A percentile compares a stretch with the other conserved stretches of the same genome.
Evolutionary conservation across 495 filamentous ascomycete genomes (phyloP).

Genomic region (Parathielavia hyrcaniae): DNA sequence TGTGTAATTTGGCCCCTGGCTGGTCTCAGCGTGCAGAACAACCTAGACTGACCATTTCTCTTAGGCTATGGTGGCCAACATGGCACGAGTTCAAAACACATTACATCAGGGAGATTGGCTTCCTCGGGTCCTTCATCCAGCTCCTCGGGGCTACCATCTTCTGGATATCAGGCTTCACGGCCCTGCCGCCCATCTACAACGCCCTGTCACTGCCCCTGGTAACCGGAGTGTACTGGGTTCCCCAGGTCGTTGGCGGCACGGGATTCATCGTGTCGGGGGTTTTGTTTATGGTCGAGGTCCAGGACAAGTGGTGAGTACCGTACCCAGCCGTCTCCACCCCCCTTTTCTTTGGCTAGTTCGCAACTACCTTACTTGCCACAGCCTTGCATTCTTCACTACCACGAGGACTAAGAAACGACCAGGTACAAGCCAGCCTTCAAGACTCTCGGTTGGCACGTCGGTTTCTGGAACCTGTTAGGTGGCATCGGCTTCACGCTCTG

Average conservation of each 20-base stretch:
- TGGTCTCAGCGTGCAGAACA: no score
- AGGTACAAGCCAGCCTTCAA: slow-evolving; percentile 49
- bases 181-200: slow-evolving; percentile 52
- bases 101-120: slow-evolving; percentile 63
- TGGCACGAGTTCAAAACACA: slow-evolving; percentile 52
- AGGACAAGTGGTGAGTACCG: slow-evolving; percentile 48
- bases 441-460: slow-evolving; percentile 52
- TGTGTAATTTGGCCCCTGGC: background rate
- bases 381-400: background rate
- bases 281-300: slow-evolving; percentile 66
- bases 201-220: slow-evolving; percentile 29
- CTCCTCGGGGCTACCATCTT: slow-evolving; percentile 59
- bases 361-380: background rate
- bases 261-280: slow-evolving; percentile 56
- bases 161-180: slow-evolving; percentile 63
- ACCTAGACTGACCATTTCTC: slow-evolving; percentile 21
- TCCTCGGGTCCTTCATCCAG: slow-evolving; percentile 57
- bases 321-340: background rate
- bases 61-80: slow-evolving; percentile 59
- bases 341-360: background rate
- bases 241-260: slow-evolving; percentile 59
- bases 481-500: slow-evolving; percentile 60
- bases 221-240: slow-evolving; percentile 60
- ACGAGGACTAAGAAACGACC: background rate
- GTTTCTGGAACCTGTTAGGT: slow-evolving; percentile 43